Evolutionary conservation across 2,329 filamentous ascomycete genomes (phyloP).

Genomic region (Dactylellina cionopaga): DNA sequence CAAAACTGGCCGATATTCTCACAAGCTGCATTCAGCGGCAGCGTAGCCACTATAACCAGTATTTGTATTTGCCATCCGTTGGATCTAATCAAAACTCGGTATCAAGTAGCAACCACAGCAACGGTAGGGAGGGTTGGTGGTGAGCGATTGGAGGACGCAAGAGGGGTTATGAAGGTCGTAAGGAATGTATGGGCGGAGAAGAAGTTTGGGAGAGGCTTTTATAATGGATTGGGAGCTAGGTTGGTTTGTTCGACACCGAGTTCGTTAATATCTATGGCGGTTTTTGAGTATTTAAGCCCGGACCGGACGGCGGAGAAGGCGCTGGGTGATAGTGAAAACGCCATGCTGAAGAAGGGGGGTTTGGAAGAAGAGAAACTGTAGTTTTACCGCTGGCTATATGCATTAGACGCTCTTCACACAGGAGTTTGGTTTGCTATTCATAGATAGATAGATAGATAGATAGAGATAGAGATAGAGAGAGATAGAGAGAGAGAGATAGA

Average conservation of each 20-base stretch:
- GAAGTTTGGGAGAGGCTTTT: constrained; percentile 42
- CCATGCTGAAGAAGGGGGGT: neutral
- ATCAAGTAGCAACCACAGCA: constrained; percentile 40
- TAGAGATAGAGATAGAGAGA: no score
- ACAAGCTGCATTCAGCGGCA: constrained; percentile 22
- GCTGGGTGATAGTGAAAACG: neutral
- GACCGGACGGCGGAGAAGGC: constrained; percentile 29
- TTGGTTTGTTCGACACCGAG: constrained; percentile 45
- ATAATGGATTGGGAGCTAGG: constrained; percentile 42
- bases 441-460: neutral
- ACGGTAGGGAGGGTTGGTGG: constrained; percentile 40
- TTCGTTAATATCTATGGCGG: constrained; percentile 49
- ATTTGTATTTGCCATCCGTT: constrained; percentile 44
- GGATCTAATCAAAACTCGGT: constrained; percentile 46
- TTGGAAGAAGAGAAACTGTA: constrained; percentile 35
- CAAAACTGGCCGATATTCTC: constrained; percentile 16
- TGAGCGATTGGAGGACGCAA: constrained; percentile 35
- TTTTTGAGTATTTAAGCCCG: constrained; percentile 52
- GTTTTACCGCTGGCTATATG: neutral
- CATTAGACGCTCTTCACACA: neutral
- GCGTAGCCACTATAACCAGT: constrained; percentile 29
- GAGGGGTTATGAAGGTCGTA: constrained; percentile 29
- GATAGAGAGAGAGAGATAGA: no score
- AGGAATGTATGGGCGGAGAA: constrained; percentile 32
- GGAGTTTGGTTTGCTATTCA: neutral